A percentile compares a stretch with the other conserved stretches of the same genome.
Conservation (phyloP, 192 early-diverging fungal genomes). For the Dispira simplex region DNA sequence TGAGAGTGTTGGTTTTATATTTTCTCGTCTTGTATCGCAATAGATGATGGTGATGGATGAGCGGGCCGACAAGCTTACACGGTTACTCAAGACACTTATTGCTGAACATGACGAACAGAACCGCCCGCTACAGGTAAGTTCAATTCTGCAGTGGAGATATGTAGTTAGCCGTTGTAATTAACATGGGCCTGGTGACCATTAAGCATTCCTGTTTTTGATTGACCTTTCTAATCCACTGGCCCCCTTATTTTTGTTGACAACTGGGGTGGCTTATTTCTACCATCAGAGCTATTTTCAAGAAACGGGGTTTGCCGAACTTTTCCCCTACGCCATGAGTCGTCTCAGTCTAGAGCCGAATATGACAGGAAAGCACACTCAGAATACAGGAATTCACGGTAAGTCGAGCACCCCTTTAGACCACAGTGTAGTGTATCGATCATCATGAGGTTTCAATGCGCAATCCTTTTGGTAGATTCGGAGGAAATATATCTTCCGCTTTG, state of each 20-base stretch:
- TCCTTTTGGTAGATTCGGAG: background rate
- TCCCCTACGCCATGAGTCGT: constrained; percentile 11
- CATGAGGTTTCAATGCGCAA: too few species aligned
- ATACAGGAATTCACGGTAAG: constrained; percentile 12
- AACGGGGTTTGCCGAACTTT: constrained; percentile 7
- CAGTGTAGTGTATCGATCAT: too few species aligned
- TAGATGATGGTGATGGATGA: constrained; percentile 12
- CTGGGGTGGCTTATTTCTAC: background rate
- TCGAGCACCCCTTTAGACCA: too few species aligned
- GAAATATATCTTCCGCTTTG: background rate
- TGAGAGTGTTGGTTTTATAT: too few species aligned
- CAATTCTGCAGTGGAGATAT: background rate
- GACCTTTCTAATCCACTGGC: background rate
- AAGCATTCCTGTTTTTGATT: background rate
- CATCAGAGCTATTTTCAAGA: constrained; percentile 9
- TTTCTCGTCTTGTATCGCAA: too few species aligned
- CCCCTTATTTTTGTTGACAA: background rate
- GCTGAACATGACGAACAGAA: constrained; percentile 11
- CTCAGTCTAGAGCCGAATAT: constrained; percentile 5
- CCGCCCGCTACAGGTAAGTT: constrained; percentile 10
- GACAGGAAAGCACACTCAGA: background rate
- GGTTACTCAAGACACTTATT: constrained; percentile 6
- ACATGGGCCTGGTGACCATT: background rate
- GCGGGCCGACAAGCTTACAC: constrained; percentile 7
- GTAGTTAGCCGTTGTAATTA: background rate